Conservation (phyloP, 139 green algal genomes). For the Auxenochlorella pyrenoidosa region DNA sequence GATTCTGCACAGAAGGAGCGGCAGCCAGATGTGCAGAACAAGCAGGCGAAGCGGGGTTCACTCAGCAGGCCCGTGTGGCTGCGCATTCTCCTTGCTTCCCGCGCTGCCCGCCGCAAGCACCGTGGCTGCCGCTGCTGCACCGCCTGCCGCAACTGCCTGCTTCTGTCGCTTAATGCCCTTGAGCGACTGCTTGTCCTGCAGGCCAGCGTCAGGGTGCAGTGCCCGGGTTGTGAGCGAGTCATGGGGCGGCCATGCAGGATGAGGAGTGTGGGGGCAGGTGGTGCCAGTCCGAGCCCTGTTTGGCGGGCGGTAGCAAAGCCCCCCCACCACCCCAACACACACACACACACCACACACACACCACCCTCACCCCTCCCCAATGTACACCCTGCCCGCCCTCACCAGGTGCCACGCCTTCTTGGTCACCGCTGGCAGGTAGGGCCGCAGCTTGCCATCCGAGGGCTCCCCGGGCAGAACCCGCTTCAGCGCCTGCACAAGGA, state of each 20-base stretch:
- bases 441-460: slow-evolving; percentile 23
- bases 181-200: slow-evolving; percentile 49
- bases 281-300: no score
- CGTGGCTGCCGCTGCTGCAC: neutral
- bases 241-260: no score
- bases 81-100: neutral
- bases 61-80: neutral
- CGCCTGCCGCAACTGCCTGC: neutral
- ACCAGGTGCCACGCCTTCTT: slow-evolving; percentile 51
- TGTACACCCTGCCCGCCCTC: neutral
- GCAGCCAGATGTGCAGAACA: no score
- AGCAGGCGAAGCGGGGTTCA: no score
- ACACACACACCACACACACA: no score
- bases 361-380: no score
- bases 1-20: no score
- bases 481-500: slow-evolving; percentile 30
- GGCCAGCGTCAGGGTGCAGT: no score
- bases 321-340: neutral
- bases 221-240: no score
- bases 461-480: slow-evolving; percentile 43
- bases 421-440: slow-evolving; percentile 41
- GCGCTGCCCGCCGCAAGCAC: neutral
- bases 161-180: slow-evolving; percentile 53
- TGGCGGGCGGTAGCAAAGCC: neutral
- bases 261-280: no score